A percentile compares a stretch with the other conserved stretches of the same genome.
Conservation (phyloP, 2,329 filamentous ascomycete species). For the Allantophomopsis cytisporea region DNA sequence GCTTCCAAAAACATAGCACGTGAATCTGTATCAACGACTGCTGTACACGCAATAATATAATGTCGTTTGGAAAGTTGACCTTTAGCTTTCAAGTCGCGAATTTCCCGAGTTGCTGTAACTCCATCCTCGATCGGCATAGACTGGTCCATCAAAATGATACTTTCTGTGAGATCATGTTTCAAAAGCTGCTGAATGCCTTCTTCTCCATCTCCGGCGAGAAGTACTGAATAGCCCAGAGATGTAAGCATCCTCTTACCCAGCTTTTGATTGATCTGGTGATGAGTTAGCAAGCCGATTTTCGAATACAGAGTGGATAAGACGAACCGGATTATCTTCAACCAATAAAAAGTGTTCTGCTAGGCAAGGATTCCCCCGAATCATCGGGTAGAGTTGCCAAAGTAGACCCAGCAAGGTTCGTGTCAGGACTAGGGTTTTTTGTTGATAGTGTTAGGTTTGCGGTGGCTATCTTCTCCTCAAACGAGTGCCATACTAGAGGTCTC, state of each 20-base stretch:
- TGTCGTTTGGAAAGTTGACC: constrained; percentile 7
- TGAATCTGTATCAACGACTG: constrained; percentile 14
- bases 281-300: too few relatives aligned
- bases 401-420: too few relatives aligned
- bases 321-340: constrained; percentile 15
- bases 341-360: too few relatives aligned
- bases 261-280: constrained; percentile 16
- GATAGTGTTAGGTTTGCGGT: too few relatives aligned
- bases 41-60: constrained; percentile 18
- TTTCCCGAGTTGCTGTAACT: constrained; percentile 15
- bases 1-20: constrained; percentile 13
- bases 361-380: too few relatives aligned
- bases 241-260: constrained; percentile 13
- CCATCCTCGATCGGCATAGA: constrained; percentile 19
- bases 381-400: too few relatives aligned
- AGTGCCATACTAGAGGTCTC: constrained; percentile 17
- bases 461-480: constrained; percentile 11
- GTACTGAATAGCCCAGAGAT: constrained; percentile 9
- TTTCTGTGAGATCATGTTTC: constrained; percentile 10
- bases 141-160: constrained; percentile 19
- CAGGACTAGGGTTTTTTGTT: too few relatives aligned
- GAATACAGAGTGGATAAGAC: too few relatives aligned
- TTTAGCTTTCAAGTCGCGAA: constrained; percentile 13
- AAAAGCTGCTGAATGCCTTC: constrained; percentile 14
- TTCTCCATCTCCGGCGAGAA: constrained; percentile 15